Conservation (phyloP, 176 grass and related monocot species). For the Oryza glumipatula region DNA sequence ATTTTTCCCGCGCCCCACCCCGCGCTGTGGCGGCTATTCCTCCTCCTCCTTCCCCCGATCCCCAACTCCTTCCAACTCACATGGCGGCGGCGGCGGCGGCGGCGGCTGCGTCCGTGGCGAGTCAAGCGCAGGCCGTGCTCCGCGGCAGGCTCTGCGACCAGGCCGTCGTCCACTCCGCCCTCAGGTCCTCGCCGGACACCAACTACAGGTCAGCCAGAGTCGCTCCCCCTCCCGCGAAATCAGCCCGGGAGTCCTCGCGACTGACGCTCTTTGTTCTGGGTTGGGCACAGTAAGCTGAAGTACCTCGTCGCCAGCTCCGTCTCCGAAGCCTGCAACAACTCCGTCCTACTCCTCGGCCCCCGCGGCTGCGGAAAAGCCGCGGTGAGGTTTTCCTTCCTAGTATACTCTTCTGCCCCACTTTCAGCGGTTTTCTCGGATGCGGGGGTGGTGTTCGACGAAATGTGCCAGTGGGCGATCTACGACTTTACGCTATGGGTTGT, state of each 20-base stretch:
- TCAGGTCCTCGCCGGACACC: slow-evolving; percentile 66
- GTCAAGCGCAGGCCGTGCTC: slow-evolving; percentile 58
- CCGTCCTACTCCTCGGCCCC: slow-evolving; percentile 74
- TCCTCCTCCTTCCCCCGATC: background rate
- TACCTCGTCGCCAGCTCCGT: slow-evolving; percentile 76
- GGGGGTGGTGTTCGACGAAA: slow-evolving; percentile 22
- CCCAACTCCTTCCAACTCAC: background rate
- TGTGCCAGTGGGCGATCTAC: background rate
- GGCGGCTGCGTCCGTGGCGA: slow-evolving; percentile 29
- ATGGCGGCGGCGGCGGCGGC: slow-evolving; percentile 27
- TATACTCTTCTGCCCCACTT: background rate
- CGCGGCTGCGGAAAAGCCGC: slow-evolving; percentile 73
- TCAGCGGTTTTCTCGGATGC: background rate
- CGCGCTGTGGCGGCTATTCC: background rate
- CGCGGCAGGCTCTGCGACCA: slow-evolving; percentile 68
- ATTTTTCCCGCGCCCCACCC: slow-evolving; percentile 21
- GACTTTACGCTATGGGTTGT: background rate
- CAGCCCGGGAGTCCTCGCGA: background rate
- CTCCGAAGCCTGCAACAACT: slow-evolving; percentile 79
- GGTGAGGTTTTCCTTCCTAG: slow-evolving; percentile 38
- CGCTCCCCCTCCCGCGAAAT: background rate
- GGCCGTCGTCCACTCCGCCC: slow-evolving; percentile 52
- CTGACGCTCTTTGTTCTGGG: background rate
- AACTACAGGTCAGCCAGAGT: slow-evolving; percentile 68
- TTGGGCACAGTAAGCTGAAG: slow-evolving; percentile 68